Percentiles rank a stretch among this genome's conserved stretches.
These are phyloP conservation scores for Asterochloris erici DNA, from an alignment of 139 green algal species.

Conservation along the genomic window DNA sequence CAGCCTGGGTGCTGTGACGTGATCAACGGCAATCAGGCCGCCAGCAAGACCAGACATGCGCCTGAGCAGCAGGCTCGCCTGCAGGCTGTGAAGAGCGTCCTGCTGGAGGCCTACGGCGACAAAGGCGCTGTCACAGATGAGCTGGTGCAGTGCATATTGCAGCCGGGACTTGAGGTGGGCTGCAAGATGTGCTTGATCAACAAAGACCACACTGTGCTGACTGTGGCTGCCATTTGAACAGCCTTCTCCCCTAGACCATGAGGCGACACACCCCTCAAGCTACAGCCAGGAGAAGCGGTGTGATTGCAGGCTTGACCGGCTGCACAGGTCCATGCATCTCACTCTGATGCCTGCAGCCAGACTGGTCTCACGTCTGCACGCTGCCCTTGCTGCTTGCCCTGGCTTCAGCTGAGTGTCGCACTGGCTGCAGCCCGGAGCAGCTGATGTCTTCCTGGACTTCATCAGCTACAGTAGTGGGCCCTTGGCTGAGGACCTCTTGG, in stretches of 20 bases:
- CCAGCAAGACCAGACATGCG: neutral
- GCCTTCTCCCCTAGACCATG: neutral
- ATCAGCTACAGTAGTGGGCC: conserved; percentile 90
- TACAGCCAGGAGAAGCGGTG: no score
- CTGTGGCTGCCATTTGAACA: no score
- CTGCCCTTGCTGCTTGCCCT: neutral
- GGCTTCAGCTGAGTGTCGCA: neutral
- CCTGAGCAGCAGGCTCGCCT: neutral
- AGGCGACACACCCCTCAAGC: no score
- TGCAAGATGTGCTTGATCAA: neutral
- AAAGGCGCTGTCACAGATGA: conserved; percentile 84
- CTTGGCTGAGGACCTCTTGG: conserved; percentile 87
- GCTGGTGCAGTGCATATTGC: conserved; percentile 88
- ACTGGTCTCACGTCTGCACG: neutral
- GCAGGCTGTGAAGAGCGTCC: conserved; percentile 75
- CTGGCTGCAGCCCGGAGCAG: conserved; percentile 63
- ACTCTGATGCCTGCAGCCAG: neutral
- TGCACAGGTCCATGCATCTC: no score
- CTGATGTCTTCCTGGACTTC: conserved; percentile 97
- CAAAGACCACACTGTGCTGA: no score
- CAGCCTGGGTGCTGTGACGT: no score
- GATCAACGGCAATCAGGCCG: no score
- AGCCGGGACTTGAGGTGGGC: conserved; percentile 69
- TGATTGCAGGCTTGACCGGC: no score
- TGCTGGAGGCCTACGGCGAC: conserved; percentile 87